Percentiles rank a stretch among this genome's conserved stretches.
Evolutionary conservation across 768 basidiomycete species (phyloP).

Genomic region (Mycena galopus): DNA sequence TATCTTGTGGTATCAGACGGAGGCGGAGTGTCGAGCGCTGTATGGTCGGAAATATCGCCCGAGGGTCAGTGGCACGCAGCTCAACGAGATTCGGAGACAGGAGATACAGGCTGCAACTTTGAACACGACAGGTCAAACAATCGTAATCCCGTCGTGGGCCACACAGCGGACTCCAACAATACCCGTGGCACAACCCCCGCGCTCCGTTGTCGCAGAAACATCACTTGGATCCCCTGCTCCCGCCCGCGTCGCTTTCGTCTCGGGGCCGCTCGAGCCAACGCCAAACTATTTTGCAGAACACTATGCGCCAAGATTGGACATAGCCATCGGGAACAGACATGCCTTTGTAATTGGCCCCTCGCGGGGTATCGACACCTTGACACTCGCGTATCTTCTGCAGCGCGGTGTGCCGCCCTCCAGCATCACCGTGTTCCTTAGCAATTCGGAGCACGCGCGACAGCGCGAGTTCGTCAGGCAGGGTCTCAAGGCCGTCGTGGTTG

Average conservation of each 20-base stretch:
- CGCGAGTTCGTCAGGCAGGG: constrained; percentile 13
- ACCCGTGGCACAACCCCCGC: no score
- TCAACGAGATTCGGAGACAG: constrained; percentile 43
- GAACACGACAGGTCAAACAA: no score
- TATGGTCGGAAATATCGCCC: constrained; percentile 41
- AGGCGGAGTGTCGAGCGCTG: constrained; percentile 39
- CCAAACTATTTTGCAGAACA: constrained; percentile 35
- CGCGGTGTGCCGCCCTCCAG: constrained; percentile 29
- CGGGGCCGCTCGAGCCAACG: constrained; percentile 28
- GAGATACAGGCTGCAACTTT: no score
- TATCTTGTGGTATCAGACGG: constrained; percentile 45
- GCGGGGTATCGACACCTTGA: constrained; percentile 39
- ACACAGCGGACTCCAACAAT: no score
- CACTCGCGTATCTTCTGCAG: constrained; percentile 35
- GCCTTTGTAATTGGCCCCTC: constrained; percentile 41
- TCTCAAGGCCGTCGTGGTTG: constrained; percentile 37
- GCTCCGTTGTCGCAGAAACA: no score
- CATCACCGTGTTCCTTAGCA: constrained; percentile 40
- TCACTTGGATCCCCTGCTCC: no score
- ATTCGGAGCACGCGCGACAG: constrained; percentile 30
- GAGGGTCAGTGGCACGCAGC: constrained; percentile 44
- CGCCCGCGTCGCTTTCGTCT: constrained; percentile 33
- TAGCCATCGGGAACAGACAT: constrained; percentile 38
- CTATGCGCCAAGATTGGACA: constrained; percentile 33
- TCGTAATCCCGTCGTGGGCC: no score